Conservation (phyloP, 768 basidiomycete genomes). For the Kwoniella sp. region DNA sequence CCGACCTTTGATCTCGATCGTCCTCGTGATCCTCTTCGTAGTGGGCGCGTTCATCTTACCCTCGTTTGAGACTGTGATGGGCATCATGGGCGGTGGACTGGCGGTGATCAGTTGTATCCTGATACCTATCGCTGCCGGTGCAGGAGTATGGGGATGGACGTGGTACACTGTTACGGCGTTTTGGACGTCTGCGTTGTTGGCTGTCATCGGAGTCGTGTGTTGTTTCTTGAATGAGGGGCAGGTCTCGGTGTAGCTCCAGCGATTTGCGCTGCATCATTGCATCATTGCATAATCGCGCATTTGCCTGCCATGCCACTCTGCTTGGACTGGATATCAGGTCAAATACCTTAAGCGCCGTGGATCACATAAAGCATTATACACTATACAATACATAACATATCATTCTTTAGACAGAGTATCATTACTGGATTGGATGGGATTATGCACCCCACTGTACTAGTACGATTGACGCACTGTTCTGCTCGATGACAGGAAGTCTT, state of each 20-base stretch:
- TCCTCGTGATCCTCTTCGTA: slow-evolving; percentile 32
- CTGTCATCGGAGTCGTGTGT: slow-evolving; percentile 12
- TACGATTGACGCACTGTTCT: no score
- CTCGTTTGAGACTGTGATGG: slow-evolving; percentile 40
- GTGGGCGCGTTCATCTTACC: slow-evolving; percentile 43
- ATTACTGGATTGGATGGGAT: no score
- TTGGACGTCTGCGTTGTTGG: slow-evolving; percentile 8
- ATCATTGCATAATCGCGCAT: no score
- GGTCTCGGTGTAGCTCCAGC: neutral
- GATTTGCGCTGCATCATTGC: no score
- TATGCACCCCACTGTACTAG: no score
- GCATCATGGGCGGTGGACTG: slow-evolving; percentile 42
- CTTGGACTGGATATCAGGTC: no score
- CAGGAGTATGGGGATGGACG: slow-evolving; percentile 38
- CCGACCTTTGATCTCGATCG: slow-evolving; percentile 35
- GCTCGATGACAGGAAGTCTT: no score
- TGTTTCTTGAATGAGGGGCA: slow-evolving; percentile 15
- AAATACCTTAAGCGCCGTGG: no score
- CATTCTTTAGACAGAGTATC: no score
- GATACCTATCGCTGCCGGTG: slow-evolving; percentile 40
- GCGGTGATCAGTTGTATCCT: slow-evolving; percentile 35
- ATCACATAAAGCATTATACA: no score
- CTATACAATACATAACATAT: no score
- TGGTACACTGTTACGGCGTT: slow-evolving; percentile 18
- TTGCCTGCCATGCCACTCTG: no score